Evolutionary conservation across 2,329 filamentous ascomycete genomes (phyloP), one percentile per base, ranked within the genome.

Genomic region (Magnaporthiopsis incrustans): DNA sequence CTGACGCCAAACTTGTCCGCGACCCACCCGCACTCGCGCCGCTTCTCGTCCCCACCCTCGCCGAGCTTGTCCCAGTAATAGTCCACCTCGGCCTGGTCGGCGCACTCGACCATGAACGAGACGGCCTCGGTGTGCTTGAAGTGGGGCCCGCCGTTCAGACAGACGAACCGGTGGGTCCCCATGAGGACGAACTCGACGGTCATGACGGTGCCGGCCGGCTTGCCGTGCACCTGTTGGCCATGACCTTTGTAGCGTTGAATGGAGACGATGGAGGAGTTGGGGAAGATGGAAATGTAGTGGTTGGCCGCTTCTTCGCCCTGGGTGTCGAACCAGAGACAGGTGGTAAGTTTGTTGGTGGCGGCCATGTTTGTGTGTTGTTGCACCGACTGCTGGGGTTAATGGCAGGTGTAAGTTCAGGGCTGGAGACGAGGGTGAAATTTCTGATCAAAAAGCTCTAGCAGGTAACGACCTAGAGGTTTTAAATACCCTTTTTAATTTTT

Each of bases 31-130:
- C 80, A 81, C 64, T 73, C 69, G 68, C 75, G 72, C 63, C 71
- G 73, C 10, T 69, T 66, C 65, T 69, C 68, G 61, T 78, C 75
- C 1, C 75, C 77, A 4, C 76, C 78, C 61, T 77, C 75, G 11
- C 71, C 66, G 32, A 82, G 72, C 70, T 73, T 77, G 15, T 72
- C 73, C 77, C 77, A 82, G 69, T 77, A 81, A 67, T 79, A 74
- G 65, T 82, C 79, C 27, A 82, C 72, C 68, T 82, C 79, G 0
- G 69, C 76, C 70, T 82, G 79, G 68, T 76, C 71, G 58, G 75
- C 73, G 72, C 79, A 81, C 60, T 75, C 71, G 68, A 81, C 72
- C 69, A 77, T 74, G 69, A 82, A 75, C 1, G 77, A 79, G 26
- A 79, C 68, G 50, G 79, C 77, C 38, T 74, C 73, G 67, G 65